Evolutionary conservation across 352 stramenopile genomes (phyloP).

Genomic region (Pilasporangium apinafurcum): DNA sequence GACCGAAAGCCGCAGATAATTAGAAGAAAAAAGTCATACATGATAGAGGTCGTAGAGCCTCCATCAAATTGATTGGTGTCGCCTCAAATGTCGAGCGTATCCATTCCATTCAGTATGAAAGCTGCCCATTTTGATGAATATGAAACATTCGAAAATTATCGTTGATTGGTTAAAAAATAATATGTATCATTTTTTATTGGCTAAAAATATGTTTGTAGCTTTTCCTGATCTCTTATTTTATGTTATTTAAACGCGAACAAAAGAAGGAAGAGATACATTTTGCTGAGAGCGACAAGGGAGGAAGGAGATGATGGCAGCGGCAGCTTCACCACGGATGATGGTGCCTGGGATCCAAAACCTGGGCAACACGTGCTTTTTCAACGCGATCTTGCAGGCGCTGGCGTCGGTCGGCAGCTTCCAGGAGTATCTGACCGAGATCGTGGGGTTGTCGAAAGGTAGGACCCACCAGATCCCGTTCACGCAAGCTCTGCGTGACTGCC

Average conservation of each 20-base stretch:
- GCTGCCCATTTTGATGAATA: conserved; percentile 1
- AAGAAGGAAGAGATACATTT: background rate
- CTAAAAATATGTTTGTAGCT: no score
- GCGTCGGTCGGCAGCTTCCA: conserved; percentile 64
- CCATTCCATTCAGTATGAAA: background rate
- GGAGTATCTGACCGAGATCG: conserved; percentile 61
- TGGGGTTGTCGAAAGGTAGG: conserved; percentile 19
- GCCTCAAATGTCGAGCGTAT: no score
- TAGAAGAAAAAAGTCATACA: no score
- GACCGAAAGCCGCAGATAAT: conserved; percentile 1
- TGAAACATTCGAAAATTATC: no score
- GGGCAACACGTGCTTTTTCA: conserved; percentile 90
- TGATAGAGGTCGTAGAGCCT: no score
- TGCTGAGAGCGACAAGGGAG: background rate
- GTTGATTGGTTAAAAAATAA: background rate
- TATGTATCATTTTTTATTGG: background rate
- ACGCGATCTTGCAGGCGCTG: conserved; percentile 83
- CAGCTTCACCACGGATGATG: conserved; percentile 1
- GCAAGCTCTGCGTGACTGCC: conserved; percentile 49
- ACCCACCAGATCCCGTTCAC: conserved; percentile 59
- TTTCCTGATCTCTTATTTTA: no score
- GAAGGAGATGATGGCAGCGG: background rate
- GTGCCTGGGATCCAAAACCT: conserved; percentile 83
- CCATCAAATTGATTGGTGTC: no score
- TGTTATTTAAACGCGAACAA: background rate